Percentiles rank a stretch among this genome's conserved stretches.
These are phyloP conservation scores for Tricholoma flavovirens DNA, from an alignment of 768 basidiomycete species.

Conservation along the genomic window DNA sequence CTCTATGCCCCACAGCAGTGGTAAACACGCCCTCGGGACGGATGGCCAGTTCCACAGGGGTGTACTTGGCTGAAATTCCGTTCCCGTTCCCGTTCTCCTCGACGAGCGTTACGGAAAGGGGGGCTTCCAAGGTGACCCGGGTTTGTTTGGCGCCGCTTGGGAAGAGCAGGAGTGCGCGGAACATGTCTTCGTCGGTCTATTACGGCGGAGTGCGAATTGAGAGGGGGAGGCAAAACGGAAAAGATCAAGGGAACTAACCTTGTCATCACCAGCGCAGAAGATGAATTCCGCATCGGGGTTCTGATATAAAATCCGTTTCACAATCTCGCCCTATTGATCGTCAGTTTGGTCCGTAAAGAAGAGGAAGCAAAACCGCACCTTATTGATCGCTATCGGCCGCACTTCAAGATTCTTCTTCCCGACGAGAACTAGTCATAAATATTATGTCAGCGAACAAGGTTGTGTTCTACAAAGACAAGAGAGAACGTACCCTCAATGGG, in stretches of 20 bases:
- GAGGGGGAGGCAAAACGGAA: not conserved
- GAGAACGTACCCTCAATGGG: constrained; percentile 77
- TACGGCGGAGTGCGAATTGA: constrained; percentile 18
- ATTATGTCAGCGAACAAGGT: not conserved
- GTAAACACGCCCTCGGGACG: constrained; percentile 75
- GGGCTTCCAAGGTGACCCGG: constrained; percentile 47
- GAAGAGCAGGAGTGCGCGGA: constrained; percentile 78
- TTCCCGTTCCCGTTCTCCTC: constrained; percentile 5
- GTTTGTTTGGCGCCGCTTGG: constrained; percentile 34
- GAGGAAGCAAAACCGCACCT: constrained; percentile 35
- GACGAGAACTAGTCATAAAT: constrained; percentile 58
- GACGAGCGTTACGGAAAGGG: constrained; percentile 48
- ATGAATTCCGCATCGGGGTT: constrained; percentile 94
- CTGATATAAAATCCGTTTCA: constrained; percentile 87
- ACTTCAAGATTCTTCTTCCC: constrained; percentile 99
- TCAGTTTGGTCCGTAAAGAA: not conserved
- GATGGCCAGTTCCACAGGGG: constrained; percentile 57
- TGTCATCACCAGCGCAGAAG: constrained; percentile 98
- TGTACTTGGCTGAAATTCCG: constrained; percentile 6
- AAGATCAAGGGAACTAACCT: constrained; percentile 40
- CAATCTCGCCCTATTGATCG: constrained; percentile 74
- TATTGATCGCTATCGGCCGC: constrained; percentile 91
- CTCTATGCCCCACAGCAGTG: constrained; percentile 86
- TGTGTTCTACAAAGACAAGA: not conserved
- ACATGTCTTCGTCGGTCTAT: constrained; percentile 98